Conservation (phyloP, 352 stramenopile genomes). For the Pythium pyrilobum region DNA sequence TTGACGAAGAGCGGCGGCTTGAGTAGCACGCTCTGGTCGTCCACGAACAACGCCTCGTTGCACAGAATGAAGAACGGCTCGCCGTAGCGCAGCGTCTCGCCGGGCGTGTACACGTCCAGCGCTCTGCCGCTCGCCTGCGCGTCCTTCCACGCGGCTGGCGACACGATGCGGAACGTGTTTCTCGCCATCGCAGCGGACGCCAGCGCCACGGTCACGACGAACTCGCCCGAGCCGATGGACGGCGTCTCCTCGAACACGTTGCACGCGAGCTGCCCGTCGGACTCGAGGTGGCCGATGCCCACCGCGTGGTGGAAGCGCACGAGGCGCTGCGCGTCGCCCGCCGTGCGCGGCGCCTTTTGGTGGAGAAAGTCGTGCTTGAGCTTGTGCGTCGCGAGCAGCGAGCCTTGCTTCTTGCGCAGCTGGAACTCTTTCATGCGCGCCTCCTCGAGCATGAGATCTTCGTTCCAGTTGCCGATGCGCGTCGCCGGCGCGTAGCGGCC, state of each 20-base stretch:
- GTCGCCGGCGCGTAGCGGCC: slow-evolving; percentile 74
- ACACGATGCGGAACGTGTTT: slow-evolving; percentile 70
- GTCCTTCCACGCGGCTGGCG: slow-evolving; percentile 33
- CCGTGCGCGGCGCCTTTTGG: slow-evolving; percentile 47
- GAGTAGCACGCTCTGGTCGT: slow-evolving; percentile 67
- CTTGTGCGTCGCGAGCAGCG: slow-evolving; percentile 72
- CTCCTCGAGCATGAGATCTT: slow-evolving; percentile 86
- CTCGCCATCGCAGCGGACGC: slow-evolving; percentile 28
- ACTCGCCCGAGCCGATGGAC: slow-evolving; percentile 74
- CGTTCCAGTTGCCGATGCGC: slow-evolving; percentile 88
- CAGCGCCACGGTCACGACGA: slow-evolving; percentile 48
- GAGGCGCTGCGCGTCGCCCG: slow-evolving; percentile 24
- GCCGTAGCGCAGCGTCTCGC: slow-evolving; percentile 54
- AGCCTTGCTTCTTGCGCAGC: slow-evolving; percentile 75
- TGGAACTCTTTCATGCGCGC: slow-evolving; percentile 82
- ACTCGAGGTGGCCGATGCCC: slow-evolving; percentile 45
- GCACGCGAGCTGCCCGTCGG: slow-evolving; percentile 44
- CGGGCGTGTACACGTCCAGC: slow-evolving; percentile 12
- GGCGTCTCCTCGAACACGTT: slow-evolving; percentile 85
- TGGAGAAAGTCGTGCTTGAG: slow-evolving; percentile 76
- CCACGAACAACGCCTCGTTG: slow-evolving; percentile 73
- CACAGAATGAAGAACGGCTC: slow-evolving; percentile 79
- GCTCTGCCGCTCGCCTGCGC: slow-evolving; percentile 22
- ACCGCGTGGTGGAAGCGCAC: slow-evolving; percentile 61
- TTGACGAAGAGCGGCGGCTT: slow-evolving; percentile 77